phyloP scores from a whole-genome alignment of 2,329 filamentous ascomycete species.

The Aspergillus sp. region DNA sequence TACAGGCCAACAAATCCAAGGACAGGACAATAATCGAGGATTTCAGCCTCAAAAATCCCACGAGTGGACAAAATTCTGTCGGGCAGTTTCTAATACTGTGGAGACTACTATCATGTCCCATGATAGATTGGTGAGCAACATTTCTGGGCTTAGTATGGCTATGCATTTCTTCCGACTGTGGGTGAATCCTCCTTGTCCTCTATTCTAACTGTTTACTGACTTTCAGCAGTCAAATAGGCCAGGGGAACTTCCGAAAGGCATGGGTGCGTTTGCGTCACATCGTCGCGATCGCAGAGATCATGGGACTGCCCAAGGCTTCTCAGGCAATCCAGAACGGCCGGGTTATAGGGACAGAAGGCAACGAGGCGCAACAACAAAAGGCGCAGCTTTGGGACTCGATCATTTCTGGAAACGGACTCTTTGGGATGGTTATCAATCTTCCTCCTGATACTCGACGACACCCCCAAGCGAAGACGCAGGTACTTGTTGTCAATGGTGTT shows the following conservation, averaged over 20 bases:
- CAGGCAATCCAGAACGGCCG: slow-evolving; percentile 5
- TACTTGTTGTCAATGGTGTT: slow-evolving; percentile 8
- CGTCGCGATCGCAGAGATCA: slow-evolving; percentile 39
- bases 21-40: background rate
- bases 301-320: slow-evolving; percentile 32
- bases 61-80: slow-evolving; percentile 5
- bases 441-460: slow-evolving; percentile 32
- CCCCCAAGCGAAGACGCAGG: background rate
- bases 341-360: background rate
- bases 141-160: slow-evolving; percentile 20
- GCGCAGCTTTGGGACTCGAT: slow-evolving; percentile 34
- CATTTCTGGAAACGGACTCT: slow-evolving; percentile 32
- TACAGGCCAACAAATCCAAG: slow-evolving; percentile 13
- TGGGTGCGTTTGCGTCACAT: slow-evolving; percentile 40
- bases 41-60: background rate
- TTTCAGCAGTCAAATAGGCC: slow-evolving; percentile 28
- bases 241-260: slow-evolving; percentile 34
- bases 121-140: slow-evolving; percentile 15
- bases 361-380: slow-evolving; percentile 16
- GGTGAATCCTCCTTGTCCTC: slow-evolving; percentile 9
- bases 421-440: slow-evolving; percentile 35
- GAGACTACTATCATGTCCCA: slow-evolving; percentile 15
- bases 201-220: background rate
- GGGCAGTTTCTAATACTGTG: slow-evolving; percentile 9
- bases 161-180: slow-evolving; percentile 38